Evolutionary conservation across 768 basidiomycete genomes (phyloP), one percentile per base, ranked within the genome.

Genomic region (Podaxis rugospora): DNA sequence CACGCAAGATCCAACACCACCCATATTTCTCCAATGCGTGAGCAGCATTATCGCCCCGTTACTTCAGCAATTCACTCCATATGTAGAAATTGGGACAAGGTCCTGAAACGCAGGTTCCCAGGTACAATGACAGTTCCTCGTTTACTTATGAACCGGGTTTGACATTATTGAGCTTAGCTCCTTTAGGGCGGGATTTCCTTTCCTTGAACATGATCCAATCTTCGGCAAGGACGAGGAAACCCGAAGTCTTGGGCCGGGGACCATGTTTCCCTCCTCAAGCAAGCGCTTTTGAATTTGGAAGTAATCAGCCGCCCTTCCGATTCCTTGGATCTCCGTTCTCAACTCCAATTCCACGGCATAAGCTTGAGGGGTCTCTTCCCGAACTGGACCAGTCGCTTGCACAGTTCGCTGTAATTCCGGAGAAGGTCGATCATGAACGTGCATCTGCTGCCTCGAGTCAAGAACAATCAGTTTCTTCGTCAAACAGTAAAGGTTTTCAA

Each of bases 21-120:
- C 59, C 67, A 13, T 86, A 82, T 66, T 86, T 87, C 64, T 64
- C 69, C 6, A 66, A 70, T 3, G 72, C 79, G 85, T 86, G 67
- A 55, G 84, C 74, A 5, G 5, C 36, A 16, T 49, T 50, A 25
- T 46, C 55, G 16, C 67, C 18, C 39, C 65, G 35, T 52, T 63
- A 32, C 61, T 56, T 39, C 35, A 61, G 54, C 63, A 57, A 59
- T 16, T 35, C 23, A 35, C 13, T 23, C 7, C 37, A 18, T 40
- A 5, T 27, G 11, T 39, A 81, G 80, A 54, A 72, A 80, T 50
- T 82, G 80, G 81, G 65, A 70, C 16, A 67, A 68, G 55, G 76
- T 82, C 44, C 62, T 66, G 10, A 65, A 64, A 4, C 74, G 69
- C 57, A 62, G 64, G 36, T 55, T 70, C 10, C 64, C 69, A 67